phyloP scores from a whole-genome alignment of 1,139 yeast genomes.

The Petasospora fabianii region DNA sequence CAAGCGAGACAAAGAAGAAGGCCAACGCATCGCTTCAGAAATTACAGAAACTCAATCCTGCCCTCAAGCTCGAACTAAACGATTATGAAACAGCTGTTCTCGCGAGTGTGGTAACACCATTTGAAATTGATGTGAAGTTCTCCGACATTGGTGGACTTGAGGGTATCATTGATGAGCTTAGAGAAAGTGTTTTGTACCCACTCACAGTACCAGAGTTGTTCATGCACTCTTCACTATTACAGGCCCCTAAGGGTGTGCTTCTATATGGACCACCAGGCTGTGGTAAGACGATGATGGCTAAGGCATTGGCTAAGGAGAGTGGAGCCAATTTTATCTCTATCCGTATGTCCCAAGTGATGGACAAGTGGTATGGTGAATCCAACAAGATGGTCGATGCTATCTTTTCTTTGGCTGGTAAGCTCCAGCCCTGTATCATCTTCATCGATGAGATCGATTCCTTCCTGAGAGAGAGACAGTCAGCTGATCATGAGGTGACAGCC shows the following conservation, averaged over 20 bases:
- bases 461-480: slow-evolving; percentile 76
- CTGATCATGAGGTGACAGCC: slow-evolving; percentile 95
- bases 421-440: slow-evolving; percentile 92
- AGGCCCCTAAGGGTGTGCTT: slow-evolving; percentile 92
- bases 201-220: slow-evolving; percentile 71
- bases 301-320: slow-evolving; percentile 89
- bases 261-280: slow-evolving; percentile 98
- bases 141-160: slow-evolving; percentile 88
- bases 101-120: slow-evolving; percentile 78
- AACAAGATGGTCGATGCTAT: slow-evolving; percentile 93
- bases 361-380: slow-evolving; percentile 97
- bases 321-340: slow-evolving; percentile 91
- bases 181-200: slow-evolving; percentile 87
- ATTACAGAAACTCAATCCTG: slow-evolving; percentile 57
- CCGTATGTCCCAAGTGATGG: slow-evolving; percentile 93
- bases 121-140: slow-evolving; percentile 72
- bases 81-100: slow-evolving; percentile 77
- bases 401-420: slow-evolving; percentile 82
- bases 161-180: slow-evolving; percentile 72
- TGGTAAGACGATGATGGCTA: slow-evolving; percentile 96
- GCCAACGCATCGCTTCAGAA: slow-evolving; percentile 61
- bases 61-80: slow-evolving; percentile 52
- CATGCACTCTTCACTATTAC: slow-evolving; percentile 59
- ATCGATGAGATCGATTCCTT: slow-evolving; percentile 97
- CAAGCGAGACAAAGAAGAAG: slow-evolving; percentile 63